phyloP scores from a whole-genome alignment of 805 yeast genomes.

The Cephaloascus albidus region DNA sequence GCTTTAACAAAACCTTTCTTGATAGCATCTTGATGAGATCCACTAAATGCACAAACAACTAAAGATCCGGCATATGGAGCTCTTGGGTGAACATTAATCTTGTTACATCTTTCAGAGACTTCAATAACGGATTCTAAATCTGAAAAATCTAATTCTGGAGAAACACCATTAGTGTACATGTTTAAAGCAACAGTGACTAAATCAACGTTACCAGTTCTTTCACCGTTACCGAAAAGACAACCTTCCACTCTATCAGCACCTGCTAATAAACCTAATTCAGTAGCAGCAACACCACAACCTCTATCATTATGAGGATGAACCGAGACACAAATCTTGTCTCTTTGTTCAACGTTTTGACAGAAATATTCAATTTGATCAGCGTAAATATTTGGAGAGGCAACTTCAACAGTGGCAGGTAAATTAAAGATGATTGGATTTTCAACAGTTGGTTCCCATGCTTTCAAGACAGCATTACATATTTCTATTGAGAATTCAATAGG shows the following conservation, averaged over 20 bases:
- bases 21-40: constrained; percentile 66
- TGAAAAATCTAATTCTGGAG: constrained; percentile 65
- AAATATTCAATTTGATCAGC: constrained; percentile 79
- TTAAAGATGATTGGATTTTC: constrained; percentile 71
- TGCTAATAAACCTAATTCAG: constrained; percentile 69
- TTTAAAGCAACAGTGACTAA: constrained; percentile 66
- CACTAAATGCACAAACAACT: constrained; percentile 73
- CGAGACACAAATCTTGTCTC: constrained; percentile 64
- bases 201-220: constrained; percentile 80
- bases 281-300: constrained; percentile 80
- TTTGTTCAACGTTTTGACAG: constrained; percentile 54
- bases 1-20: constrained; percentile 55
- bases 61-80: constrained; percentile 78
- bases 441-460: constrained; percentile 71
- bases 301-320: constrained; percentile 74
- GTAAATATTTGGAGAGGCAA: constrained; percentile 64
- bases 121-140: constrained; percentile 59
- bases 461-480: constrained; percentile 72
- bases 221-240: constrained; percentile 77
- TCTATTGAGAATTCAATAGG: constrained; percentile 66
- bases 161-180: constrained; percentile 69
- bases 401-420: constrained; percentile 76
- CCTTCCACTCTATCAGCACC: constrained; percentile 85
- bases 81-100: constrained; percentile 63
- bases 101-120: constrained; percentile 67